Evolutionary conservation across 192 early-diverging fungal genomes (phyloP).

Genomic region (Gamsiella multidivaricata): DNA sequence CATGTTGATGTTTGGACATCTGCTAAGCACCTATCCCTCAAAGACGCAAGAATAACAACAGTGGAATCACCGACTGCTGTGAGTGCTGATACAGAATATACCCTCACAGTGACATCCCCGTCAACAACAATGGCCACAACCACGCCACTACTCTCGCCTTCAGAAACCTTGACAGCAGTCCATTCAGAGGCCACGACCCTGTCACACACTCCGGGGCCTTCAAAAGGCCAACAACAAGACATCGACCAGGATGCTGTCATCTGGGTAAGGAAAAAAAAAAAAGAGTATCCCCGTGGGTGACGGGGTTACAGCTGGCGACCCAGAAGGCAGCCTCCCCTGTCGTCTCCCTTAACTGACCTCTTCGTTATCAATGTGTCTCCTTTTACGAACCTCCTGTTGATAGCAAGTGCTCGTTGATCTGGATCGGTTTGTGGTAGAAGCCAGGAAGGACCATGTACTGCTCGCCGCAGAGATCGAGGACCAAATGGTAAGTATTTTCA

Average conservation of each 20-base stretch:
- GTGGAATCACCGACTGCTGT: too few relatives aligned
- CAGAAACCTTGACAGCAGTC: constrained; percentile 8
- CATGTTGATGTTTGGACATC: too few relatives aligned
- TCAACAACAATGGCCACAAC: neutral
- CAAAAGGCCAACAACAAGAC: constrained; percentile 28
- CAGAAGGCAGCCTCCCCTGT: too few relatives aligned
- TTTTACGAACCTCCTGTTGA: neutral
- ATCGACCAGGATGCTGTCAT: constrained; percentile 30
- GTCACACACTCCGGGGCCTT: constrained; percentile 13
- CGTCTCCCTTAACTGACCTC: too few relatives aligned
- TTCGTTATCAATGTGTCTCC: too few relatives aligned
- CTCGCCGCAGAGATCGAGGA: constrained; percentile 63
- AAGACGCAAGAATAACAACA: too few relatives aligned
- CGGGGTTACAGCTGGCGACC: too few relatives aligned
- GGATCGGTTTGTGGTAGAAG: constrained; percentile 50
- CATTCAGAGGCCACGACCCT: constrained; percentile 17
- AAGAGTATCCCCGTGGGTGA: too few relatives aligned
- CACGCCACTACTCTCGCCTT: neutral
- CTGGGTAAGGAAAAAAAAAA: constrained; percentile 17
- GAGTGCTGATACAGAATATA: too few relatives aligned
- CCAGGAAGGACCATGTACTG: constrained; percentile 40
- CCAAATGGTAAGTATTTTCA: constrained; percentile 54
- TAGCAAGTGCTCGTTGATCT: constrained; percentile 60
- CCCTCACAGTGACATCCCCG: neutral
- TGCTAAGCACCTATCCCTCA: too few relatives aligned